Percentiles rank a stretch among this genome's conserved stretches.
These are phyloP conservation scores for Nannochloris sp. DNA, from an alignment of 139 green algal species.

Conservation along the genomic window DNA sequence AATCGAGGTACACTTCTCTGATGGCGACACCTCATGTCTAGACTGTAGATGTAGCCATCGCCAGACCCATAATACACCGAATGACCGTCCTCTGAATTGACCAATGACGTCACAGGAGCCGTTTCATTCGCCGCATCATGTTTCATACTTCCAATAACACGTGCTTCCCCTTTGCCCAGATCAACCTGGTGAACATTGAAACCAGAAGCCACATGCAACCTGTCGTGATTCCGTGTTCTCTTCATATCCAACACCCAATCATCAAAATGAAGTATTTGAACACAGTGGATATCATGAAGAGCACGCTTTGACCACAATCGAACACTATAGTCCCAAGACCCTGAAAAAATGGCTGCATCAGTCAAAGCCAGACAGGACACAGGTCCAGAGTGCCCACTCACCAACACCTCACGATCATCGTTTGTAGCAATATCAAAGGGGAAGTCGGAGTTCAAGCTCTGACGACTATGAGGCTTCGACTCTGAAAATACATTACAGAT, in stretches of 20 bases:
- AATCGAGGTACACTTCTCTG: no score
- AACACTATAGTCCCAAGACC: conserved; percentile 49
- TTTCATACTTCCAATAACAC: background rate
- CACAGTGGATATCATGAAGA: conserved; percentile 12
- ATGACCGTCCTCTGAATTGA: conserved; percentile 37
- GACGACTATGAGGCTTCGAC: no score
- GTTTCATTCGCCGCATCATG: background rate
- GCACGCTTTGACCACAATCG: conserved; percentile 31
- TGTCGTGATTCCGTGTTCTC: background rate
- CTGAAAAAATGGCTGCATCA: conserved; percentile 14
- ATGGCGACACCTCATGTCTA: no score
- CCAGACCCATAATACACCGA: conserved; percentile 40
- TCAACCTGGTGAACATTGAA: conserved; percentile 6
- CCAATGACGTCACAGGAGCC: conserved; percentile 26
- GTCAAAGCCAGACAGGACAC: conserved; percentile 41
- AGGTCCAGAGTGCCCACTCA: conserved; percentile 48
- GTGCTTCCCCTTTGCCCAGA: background rate
- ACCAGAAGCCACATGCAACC: conserved; percentile 17
- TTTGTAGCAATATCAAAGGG: background rate
- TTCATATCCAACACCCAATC: conserved; percentile 56
- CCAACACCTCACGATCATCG: conserved; percentile 14
- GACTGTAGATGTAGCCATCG: conserved; percentile 35
- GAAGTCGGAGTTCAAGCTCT: background rate
- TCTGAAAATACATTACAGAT: no score
- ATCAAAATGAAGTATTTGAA: conserved; percentile 36